phyloP scores from a whole-genome alignment of 2,329 filamentous ascomycete genomes.

The Aspergillus texensis region DNA sequence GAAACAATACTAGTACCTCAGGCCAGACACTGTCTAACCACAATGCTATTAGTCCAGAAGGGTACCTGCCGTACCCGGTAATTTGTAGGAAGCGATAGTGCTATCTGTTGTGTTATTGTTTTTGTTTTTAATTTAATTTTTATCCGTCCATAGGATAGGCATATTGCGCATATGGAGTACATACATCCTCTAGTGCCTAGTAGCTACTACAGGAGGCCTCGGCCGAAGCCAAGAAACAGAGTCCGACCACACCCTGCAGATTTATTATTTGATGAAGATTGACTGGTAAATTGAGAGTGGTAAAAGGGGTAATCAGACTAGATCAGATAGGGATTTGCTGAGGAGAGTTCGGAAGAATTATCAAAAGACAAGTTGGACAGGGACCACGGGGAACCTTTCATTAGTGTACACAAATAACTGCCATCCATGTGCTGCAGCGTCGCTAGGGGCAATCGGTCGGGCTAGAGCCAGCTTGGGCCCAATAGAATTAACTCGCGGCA shows the following conservation, averaged over 20 bases:
- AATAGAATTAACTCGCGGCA: slow-evolving; percentile 14
- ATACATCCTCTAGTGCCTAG: not conserved
- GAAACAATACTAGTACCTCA: not conserved
- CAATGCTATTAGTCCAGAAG: not conserved
- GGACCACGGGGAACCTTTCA: slow-evolving; percentile 1
- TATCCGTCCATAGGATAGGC: not conserved
- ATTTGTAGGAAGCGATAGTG: not conserved
- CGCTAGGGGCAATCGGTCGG: slow-evolving; percentile 26
- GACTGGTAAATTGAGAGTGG: not conserved
- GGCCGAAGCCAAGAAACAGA: not conserved
- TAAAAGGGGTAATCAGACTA: not conserved
- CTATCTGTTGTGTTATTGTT: not conserved
- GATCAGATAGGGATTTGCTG: not conserved
- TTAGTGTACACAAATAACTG: slow-evolving; percentile 2
- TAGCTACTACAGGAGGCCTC: not conserved
- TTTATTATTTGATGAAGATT: not conserved
- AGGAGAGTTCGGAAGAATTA: not conserved
- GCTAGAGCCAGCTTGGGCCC: slow-evolving; percentile 14
- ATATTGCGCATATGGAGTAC: not conserved
- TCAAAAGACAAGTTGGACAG: not conserved
- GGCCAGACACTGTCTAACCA: not conserved
- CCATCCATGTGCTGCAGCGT: slow-evolving; percentile 14
- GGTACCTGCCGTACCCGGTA: not conserved
- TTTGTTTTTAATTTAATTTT: not conserved
- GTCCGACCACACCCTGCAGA: not conserved